phyloP scores from a whole-genome alignment of 2,329 filamentous ascomycete genomes.

The Aspergillus amoenus region DNA sequence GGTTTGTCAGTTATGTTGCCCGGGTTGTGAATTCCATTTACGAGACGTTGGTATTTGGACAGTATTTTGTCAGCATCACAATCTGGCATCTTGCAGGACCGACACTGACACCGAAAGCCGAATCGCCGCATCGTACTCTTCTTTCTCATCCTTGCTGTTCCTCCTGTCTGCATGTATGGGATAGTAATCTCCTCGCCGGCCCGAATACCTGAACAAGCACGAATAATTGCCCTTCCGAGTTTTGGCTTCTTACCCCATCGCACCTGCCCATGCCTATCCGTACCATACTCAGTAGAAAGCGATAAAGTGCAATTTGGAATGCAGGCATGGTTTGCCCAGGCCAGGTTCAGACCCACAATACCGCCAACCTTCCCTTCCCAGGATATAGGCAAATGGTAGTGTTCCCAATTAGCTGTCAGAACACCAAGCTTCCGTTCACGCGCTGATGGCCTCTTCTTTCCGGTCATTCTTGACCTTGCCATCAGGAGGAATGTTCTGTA shows the following conservation, averaged over 20 bases:
- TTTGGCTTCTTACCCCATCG: background rate
- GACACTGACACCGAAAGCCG: constrained; percentile 27
- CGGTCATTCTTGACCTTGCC: background rate
- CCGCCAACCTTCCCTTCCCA: background rate
- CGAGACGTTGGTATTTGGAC: constrained; percentile 7
- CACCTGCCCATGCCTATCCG: background rate
- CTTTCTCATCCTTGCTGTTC: constrained; percentile 10
- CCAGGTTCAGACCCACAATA: constrained; percentile 15
- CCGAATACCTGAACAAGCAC: constrained; percentile 19
- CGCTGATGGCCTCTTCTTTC: background rate
- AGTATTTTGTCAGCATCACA: constrained; percentile 14
- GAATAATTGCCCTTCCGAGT: constrained; percentile 11
- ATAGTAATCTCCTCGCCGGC: constrained; percentile 27
- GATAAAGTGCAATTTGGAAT: constrained; percentile 21
- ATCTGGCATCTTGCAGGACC: constrained; percentile 16
- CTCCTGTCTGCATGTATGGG: constrained; percentile 17
- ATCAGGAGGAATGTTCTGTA: background rate
- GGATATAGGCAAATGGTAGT: background rate
- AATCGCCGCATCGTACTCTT: constrained; percentile 11
- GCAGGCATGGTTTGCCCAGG: constrained; percentile 27
- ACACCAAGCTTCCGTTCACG: background rate
- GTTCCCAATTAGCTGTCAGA: constrained; percentile 11
- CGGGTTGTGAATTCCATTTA: background rate
- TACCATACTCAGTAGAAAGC: constrained; percentile 5
- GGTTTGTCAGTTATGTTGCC: constrained; percentile 13